phyloP scores from a whole-genome alignment of 441 rosid genomes.

The Melastoma candidum region DNA sequence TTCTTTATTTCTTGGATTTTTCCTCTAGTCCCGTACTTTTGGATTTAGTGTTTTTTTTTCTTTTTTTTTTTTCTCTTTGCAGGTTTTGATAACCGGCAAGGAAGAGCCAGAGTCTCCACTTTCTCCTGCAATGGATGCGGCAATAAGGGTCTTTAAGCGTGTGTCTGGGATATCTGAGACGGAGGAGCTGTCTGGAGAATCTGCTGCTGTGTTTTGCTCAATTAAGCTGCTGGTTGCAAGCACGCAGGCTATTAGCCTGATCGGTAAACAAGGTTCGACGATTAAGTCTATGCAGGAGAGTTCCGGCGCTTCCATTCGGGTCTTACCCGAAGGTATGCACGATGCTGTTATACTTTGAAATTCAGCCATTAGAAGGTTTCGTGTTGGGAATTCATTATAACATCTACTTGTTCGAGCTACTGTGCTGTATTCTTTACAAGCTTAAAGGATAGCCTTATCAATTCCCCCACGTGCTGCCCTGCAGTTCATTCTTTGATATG shows the following conservation, averaged over 20 bases:
- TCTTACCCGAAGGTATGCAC: slow-evolving; percentile 56
- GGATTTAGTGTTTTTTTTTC: neutral
- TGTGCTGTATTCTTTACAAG: too few relatives aligned
- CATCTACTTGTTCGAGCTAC: too few relatives aligned
- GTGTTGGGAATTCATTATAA: too few relatives aligned
- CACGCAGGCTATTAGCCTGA: slow-evolving; percentile 78
- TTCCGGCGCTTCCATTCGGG: slow-evolving; percentile 66
- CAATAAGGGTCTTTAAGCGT: slow-evolving; percentile 58
- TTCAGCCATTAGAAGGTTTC: too few relatives aligned
- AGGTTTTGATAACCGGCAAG: slow-evolving; percentile 78
- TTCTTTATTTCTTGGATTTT: neutral
- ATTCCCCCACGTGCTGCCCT: too few relatives aligned
- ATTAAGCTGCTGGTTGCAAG: slow-evolving; percentile 66
- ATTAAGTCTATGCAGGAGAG: slow-evolving; percentile 74
- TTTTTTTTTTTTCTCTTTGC: neutral
- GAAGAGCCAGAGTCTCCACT: slow-evolving; percentile 69
- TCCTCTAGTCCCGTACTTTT: neutral
- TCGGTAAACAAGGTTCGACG: slow-evolving; percentile 78
- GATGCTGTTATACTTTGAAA: too few relatives aligned
- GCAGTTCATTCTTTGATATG: too few relatives aligned
- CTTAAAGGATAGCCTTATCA: too few relatives aligned
- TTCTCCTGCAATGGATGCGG: slow-evolving; percentile 90
- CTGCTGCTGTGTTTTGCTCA: slow-evolving; percentile 52
- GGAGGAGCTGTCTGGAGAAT: slow-evolving; percentile 28
- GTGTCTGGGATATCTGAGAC: slow-evolving; percentile 49